These are phyloP conservation scores for Leptographium procerum DNA, from an alignment of 2,329 filamentous ascomycete genomes.

Conservation along the genomic window DNA sequence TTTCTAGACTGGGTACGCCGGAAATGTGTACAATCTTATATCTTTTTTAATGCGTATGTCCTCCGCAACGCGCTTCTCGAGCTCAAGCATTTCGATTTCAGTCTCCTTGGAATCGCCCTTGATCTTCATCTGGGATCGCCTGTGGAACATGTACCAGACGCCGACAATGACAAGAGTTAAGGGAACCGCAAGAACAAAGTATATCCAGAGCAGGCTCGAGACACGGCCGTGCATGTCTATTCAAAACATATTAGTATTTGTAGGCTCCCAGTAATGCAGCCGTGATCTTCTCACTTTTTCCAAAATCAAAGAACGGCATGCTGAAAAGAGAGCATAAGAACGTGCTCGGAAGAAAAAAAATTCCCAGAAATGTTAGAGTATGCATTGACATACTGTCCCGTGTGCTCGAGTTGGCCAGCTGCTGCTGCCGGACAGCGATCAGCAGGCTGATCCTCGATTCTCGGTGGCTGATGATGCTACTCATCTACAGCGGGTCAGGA, in stretches of 20 bases:
- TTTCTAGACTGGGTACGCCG: too few relatives aligned
- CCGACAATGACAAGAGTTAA: slow-evolving; percentile 1
- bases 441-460: slow-evolving; percentile 23
- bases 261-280: too few relatives aligned
- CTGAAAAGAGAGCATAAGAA: slow-evolving; percentile 7
- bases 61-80: background rate
- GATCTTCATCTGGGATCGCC: background rate
- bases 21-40: too few relatives aligned
- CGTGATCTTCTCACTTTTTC: background rate
- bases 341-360: slow-evolving; percentile 4
- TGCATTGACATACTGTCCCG: slow-evolving; percentile 11
- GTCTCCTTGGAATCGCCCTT: background rate
- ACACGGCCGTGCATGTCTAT: slow-evolving; percentile 3
- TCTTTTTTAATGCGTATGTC: background rate
- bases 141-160: background rate
- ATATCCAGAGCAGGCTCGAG: slow-evolving; percentile 2
- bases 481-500: slow-evolving; percentile 14
- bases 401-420: slow-evolving; percentile 10
- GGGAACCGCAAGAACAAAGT: slow-evolving; percentile 5
- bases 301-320: slow-evolving; percentile 6
- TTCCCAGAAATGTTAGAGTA: slow-evolving; percentile 4
- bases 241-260: background rate
- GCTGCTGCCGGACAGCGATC: slow-evolving; percentile 15
- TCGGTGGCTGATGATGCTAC: slow-evolving; percentile 23
- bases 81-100: background rate